These are phyloP conservation scores for Brasenia schreberi DNA, from an alignment of 164 flowering plant species.

Conservation along the genomic window DNA sequence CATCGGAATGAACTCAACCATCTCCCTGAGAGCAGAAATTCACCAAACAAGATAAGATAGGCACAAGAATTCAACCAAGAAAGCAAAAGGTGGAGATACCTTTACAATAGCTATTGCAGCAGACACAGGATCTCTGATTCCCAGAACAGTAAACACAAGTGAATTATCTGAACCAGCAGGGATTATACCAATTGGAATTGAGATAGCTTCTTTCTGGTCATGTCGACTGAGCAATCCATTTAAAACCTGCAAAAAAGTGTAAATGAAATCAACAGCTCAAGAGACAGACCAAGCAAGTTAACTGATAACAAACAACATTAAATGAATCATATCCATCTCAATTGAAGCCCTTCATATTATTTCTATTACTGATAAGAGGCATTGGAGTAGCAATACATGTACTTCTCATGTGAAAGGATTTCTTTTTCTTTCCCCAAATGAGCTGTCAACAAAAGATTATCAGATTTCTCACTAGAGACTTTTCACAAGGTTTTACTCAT, in stretches of 20 bases:
- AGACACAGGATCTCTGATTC: conserved; percentile 91
- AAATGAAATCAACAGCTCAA: not conserved
- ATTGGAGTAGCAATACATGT: too few relatives aligned
- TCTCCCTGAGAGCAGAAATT: not conserved
- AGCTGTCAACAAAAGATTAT: too few relatives aligned
- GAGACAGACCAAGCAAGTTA: too few relatives aligned
- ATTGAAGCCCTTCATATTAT: too few relatives aligned
- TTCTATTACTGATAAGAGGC: too few relatives aligned
- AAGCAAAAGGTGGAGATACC: conserved; percentile 26
- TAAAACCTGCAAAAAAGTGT: conserved; percentile 48
- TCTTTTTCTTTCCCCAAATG: too few relatives aligned
- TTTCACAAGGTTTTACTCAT: too few relatives aligned
- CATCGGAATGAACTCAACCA: too few relatives aligned
- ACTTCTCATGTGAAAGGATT: too few relatives aligned
- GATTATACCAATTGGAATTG: conserved; percentile 93
- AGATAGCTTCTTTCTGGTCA: conserved; percentile 93
- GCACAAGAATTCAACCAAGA: not conserved
- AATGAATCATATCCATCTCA: too few relatives aligned
- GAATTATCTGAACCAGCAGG: conserved; percentile 99
- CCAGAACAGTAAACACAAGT: conserved; percentile 95
- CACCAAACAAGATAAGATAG: not conserved
- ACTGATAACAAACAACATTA: too few relatives aligned
- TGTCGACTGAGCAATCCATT: conserved; percentile 84
- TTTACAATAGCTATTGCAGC: conserved; percentile 96
- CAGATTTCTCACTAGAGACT: too few relatives aligned